Conservation (phyloP, 192 early-diverging fungal genomes). For the Backusella macrospora region DNA sequence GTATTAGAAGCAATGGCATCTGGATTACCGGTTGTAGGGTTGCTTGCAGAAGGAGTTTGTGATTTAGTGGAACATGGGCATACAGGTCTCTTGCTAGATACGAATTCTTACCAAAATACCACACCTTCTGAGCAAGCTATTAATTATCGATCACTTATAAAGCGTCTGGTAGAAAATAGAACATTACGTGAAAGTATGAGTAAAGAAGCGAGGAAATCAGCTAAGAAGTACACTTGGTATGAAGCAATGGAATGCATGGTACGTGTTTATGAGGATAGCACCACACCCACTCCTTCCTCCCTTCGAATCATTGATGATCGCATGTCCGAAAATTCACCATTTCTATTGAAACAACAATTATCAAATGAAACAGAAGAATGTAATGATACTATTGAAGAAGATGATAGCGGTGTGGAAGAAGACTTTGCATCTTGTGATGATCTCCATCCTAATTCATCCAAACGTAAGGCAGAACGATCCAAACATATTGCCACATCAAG, state of each 20-base stretch:
- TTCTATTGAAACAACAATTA: not conserved
- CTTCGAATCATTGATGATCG: not conserved
- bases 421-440: slow-evolving; percentile 12
- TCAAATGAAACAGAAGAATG: not conserved
- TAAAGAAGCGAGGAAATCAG: slow-evolving; percentile 9
- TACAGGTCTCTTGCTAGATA: slow-evolving; percentile 30
- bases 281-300: not conserved
- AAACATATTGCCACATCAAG: not conserved
- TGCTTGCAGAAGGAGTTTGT: slow-evolving; percentile 36
- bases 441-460: not conserved
- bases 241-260: slow-evolving; percentile 33
- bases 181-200: slow-evolving; percentile 19
- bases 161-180: slow-evolving; percentile 3
- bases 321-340: not conserved
- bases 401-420: slow-evolving; percentile 45
- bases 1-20: slow-evolving; percentile 38
- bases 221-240: slow-evolving; percentile 28
- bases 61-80: slow-evolving; percentile 32
- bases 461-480: not conserved
- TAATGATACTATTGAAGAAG: not conserved
- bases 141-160: slow-evolving; percentile 17
- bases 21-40: slow-evolving; percentile 39
- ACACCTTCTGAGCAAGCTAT: slow-evolving; percentile 4
- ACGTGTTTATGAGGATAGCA: slow-evolving; percentile 8
- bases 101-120: not conserved